phyloP scores from a whole-genome alignment of 73 alveolate species.

The Tetrahymena malaccensis region DNA sequence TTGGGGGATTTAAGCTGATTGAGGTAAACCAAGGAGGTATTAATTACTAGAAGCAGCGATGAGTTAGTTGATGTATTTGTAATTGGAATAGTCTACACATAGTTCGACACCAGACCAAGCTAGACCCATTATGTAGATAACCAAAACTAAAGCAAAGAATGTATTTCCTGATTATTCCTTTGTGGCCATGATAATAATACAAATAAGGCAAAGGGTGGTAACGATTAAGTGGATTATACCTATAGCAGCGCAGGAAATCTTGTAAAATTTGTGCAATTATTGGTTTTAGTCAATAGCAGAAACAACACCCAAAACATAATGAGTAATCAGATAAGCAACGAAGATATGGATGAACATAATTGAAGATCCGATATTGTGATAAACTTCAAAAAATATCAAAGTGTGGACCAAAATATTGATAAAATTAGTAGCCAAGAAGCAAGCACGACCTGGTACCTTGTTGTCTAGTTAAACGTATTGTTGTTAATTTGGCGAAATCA shows the following conservation, averaged over 20 bases:
- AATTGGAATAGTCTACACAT: background rate
- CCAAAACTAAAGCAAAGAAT: background rate
- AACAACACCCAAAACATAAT: background rate
- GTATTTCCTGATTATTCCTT: background rate
- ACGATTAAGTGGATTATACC: background rate
- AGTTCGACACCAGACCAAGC: background rate
- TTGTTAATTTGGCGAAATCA: background rate
- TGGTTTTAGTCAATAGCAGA: background rate
- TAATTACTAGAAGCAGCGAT: background rate
- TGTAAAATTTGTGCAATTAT: background rate
- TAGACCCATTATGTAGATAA: background rate
- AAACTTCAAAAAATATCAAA: background rate
- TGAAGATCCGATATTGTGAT: background rate
- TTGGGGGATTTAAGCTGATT: background rate
- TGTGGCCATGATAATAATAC: background rate
- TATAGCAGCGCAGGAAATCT: background rate
- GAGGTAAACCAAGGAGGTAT: background rate
- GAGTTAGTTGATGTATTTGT: background rate
- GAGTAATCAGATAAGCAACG: background rate
- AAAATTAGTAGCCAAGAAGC: background rate
- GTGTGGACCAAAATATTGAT: background rate
- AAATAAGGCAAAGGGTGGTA: background rate
- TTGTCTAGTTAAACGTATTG: background rate
- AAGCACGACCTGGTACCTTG: background rate
- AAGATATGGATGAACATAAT: background rate